Percentiles rank a stretch among this genome's conserved stretches.
Conservation (phyloP, 176 grass and related monocot genomes). For the Aegilops umbellulata region DNA sequence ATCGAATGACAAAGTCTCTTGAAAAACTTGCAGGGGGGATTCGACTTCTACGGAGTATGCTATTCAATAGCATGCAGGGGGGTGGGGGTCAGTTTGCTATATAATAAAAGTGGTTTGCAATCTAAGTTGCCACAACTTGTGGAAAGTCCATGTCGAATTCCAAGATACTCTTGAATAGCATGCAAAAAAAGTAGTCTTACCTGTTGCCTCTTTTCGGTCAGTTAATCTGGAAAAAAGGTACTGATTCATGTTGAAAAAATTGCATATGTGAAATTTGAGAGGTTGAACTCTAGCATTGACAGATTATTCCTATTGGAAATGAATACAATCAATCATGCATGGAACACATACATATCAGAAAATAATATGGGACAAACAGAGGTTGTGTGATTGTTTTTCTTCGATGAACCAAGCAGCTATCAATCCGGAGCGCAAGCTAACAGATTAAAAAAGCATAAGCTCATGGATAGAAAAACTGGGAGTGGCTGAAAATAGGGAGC, state of each 20-base stretch:
- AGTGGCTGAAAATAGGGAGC: too few species aligned
- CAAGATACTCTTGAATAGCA: too few species aligned
- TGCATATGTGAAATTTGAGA: constrained; percentile 29
- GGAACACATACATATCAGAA: not conserved
- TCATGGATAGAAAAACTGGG: too few species aligned
- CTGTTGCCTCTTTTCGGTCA: constrained; percentile 69
- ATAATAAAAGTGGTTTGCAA: not conserved
- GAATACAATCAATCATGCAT: too few species aligned
- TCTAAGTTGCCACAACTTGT: not conserved
- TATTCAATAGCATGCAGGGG: too few species aligned
- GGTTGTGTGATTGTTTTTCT: not conserved
- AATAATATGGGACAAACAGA: constrained; percentile 5
- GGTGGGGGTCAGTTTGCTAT: too few species aligned
- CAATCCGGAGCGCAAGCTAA: too few species aligned
- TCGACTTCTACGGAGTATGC: too few species aligned
- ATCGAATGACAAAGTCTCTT: too few species aligned
- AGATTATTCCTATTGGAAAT: too few species aligned
- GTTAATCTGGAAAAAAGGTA: constrained; percentile 42
- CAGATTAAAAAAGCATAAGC: too few species aligned
- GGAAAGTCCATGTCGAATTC: not conserved
- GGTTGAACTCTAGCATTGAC: too few species aligned
- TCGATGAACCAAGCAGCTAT: not conserved
- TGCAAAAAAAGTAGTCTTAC: constrained; percentile 22
- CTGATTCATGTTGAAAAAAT: constrained; percentile 45
- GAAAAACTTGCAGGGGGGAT: not conserved